Evolutionary conservation across 139 green algal species (phyloP).

Genomic region (Penium margaritaceum): DNA sequence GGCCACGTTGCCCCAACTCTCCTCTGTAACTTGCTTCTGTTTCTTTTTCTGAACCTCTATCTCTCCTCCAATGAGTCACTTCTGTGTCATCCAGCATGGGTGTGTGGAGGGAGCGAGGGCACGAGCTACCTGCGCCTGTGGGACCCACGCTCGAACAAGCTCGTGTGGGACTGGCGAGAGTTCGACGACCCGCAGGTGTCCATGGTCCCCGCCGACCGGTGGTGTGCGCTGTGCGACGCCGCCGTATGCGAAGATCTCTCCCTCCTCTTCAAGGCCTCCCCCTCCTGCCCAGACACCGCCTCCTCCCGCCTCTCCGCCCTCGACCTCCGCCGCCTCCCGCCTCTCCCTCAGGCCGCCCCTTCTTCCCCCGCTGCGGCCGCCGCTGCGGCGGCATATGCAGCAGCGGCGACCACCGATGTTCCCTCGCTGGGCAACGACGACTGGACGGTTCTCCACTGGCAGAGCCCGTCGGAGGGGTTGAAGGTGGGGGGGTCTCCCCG

Average conservation of each 20-base stretch:
- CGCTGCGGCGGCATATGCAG: too few relatives aligned
- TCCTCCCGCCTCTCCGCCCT: background rate
- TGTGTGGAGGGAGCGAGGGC: background rate
- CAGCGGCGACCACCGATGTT: too few relatives aligned
- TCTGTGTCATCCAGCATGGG: too few relatives aligned
- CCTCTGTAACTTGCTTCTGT: background rate
- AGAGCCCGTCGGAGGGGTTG: too few relatives aligned
- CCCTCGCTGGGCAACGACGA: too few relatives aligned
- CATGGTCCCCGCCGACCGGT: background rate
- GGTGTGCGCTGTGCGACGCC: slow-evolving; percentile 1
- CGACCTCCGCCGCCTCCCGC: background rate
- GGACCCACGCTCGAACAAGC: background rate
- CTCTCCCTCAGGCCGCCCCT: too few relatives aligned
- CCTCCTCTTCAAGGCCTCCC: background rate
- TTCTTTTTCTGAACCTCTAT: background rate
- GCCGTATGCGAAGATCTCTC: slow-evolving; percentile 1
- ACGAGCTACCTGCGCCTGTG: background rate
- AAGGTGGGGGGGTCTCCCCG: too few relatives aligned
- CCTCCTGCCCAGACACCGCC: background rate
- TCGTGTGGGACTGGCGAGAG: slow-evolving; percentile 14
- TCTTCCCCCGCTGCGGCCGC: too few relatives aligned
- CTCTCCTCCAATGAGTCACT: too few relatives aligned
- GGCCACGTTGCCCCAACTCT: too few relatives aligned
- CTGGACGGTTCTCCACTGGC: too few relatives aligned
- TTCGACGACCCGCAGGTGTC: background rate